phyloP scores from a whole-genome alignment of 2,329 filamentous ascomycete genomes.

The Curvularia sp. region DNA sequence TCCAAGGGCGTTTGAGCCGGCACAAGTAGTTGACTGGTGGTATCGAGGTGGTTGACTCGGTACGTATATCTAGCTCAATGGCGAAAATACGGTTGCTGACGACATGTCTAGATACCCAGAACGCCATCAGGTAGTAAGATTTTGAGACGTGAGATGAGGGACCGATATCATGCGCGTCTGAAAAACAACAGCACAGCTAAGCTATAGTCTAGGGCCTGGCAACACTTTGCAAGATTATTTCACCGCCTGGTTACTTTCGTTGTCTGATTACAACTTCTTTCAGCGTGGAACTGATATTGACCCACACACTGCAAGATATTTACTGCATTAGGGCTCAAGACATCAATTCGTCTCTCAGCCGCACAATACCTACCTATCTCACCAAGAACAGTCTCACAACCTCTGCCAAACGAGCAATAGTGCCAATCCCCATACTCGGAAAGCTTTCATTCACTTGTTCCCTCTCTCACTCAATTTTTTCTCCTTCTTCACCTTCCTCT shows the following conservation, averaged over 20 bases:
- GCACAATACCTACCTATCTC: neutral
- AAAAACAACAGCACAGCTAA: constrained; percentile 30
- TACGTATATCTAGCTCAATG: constrained; percentile 16
- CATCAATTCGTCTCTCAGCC: neutral
- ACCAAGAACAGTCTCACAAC: neutral
- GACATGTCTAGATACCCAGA: constrained; percentile 31
- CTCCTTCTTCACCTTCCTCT: neutral
- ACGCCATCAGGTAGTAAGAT: constrained; percentile 43
- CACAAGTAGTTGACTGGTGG: constrained; percentile 45
- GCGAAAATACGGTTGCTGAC: neutral
- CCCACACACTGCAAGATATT: too few species aligned
- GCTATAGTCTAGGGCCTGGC: constrained; percentile 16
- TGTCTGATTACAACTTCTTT: neutral
- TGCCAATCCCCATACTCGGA: neutral
- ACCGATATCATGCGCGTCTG: constrained; percentile 35
- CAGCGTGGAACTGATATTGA: neutral
- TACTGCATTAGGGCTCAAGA: neutral
- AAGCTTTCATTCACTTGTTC: neutral
- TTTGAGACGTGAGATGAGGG: constrained; percentile 41
- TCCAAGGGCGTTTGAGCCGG: constrained; percentile 33
- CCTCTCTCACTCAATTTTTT: neutral
- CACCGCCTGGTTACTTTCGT: neutral
- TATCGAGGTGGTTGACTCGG: constrained; percentile 39
- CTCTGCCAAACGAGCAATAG: neutral
- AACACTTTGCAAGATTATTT: neutral